Evolutionary conservation across 345 rosid genomes (phyloP).

Genomic region (Heritiera littoralis): DNA sequence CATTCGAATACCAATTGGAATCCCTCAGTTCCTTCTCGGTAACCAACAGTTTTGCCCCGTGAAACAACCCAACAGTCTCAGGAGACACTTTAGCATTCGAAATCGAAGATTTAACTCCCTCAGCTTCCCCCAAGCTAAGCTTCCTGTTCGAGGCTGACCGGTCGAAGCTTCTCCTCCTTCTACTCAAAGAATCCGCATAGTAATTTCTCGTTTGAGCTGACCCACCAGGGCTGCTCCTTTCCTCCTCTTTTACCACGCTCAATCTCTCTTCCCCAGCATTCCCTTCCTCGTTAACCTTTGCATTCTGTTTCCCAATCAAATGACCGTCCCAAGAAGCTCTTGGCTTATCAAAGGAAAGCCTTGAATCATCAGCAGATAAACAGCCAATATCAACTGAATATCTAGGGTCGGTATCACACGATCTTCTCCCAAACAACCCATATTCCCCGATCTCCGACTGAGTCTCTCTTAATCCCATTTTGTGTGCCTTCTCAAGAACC

Average conservation of each 20-base stretch:
- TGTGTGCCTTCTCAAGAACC: conserved; percentile 16
- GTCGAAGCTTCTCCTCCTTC: conserved; percentile 75
- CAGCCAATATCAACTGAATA: conserved; percentile 40
- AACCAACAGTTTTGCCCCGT: conserved; percentile 53
- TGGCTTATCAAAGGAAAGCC: conserved; percentile 67
- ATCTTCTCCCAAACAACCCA: conserved; percentile 51
- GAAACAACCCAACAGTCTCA: conserved; percentile 46
- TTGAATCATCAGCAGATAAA: conserved; percentile 21
- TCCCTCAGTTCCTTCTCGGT: conserved; percentile 59
- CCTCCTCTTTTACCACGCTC: conserved; percentile 38
- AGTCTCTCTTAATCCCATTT: conserved; percentile 33
- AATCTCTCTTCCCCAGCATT: conserved; percentile 41
- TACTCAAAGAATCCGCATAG: conserved; percentile 53
- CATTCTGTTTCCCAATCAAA: conserved; percentile 55
- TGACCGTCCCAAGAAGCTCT: conserved; percentile 85
- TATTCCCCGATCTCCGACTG: conserved; percentile 48
- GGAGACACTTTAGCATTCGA: conserved; percentile 52
- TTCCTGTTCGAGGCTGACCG: conserved; percentile 55
- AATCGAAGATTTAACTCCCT: conserved; percentile 57
- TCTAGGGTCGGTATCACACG: conserved; percentile 54
- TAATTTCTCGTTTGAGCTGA: conserved; percentile 76
- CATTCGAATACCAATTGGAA: conserved; percentile 57
- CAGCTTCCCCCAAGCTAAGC: conserved; percentile 58
- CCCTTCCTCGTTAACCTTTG: conserved; percentile 58
- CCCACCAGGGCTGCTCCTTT: conserved; percentile 65